Conservation (phyloP, 495 filamentous ascomycete genomes). For the Parmelia sp. region DNA sequence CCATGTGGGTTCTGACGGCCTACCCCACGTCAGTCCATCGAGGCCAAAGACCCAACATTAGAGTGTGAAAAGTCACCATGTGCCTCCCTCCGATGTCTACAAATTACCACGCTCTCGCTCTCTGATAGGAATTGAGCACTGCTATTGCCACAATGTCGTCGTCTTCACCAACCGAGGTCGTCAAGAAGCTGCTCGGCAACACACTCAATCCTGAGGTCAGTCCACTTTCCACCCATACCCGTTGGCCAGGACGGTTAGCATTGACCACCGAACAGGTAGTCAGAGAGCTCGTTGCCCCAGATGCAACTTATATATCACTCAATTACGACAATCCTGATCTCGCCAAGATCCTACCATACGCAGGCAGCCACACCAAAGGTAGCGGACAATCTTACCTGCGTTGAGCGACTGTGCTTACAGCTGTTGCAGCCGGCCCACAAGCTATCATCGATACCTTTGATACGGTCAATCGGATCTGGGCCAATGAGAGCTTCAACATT, state of each 20-base stretch:
- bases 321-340: conserved; percentile 22
- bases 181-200: neutral
- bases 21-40: neutral
- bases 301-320: conserved; percentile 25
- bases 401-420: neutral
- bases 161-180: neutral
- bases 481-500: conserved; percentile 19
- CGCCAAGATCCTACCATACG: conserved; percentile 22
- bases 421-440: conserved; percentile 12
- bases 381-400: neutral
- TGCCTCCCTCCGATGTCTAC: no score
- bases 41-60: neutral
- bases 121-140: neutral
- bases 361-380: conserved; percentile 21
- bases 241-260: neutral
- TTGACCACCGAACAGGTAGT: neutral
- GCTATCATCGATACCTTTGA: conserved; percentile 25
- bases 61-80: neutral
- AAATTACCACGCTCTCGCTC: no score
- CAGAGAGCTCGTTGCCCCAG: conserved; percentile 17
- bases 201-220: neutral
- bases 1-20: neutral
- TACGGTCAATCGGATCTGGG: conserved; percentile 20
- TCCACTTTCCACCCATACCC: neutral
- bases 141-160: conserved; percentile 9